These are phyloP conservation scores for Quercus engelmannii DNA, from an alignment of 306 rosid genomes.

Conservation along the genomic window DNA sequence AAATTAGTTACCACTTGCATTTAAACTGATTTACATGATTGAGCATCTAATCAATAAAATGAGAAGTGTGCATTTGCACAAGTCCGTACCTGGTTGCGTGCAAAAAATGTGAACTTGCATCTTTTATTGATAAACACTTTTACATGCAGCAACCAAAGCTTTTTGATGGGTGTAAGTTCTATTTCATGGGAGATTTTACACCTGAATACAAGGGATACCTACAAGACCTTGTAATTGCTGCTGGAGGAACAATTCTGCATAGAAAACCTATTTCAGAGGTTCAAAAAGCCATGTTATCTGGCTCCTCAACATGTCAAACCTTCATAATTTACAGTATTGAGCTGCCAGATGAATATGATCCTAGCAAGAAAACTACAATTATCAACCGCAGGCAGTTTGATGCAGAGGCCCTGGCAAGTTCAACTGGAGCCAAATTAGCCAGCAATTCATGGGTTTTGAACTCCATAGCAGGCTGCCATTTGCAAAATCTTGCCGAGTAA, in stretches of 20 bases:
- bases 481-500: slow-evolving; percentile 46
- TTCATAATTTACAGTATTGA: slow-evolving; percentile 71
- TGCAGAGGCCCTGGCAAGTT: slow-evolving; percentile 66
- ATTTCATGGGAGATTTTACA: slow-evolving; percentile 63
- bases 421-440: slow-evolving; percentile 59
- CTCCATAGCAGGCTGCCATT: slow-evolving; percentile 85
- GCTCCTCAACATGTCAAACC: slow-evolving; percentile 37
- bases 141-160: slow-evolving; percentile 75
- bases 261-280: slow-evolving; percentile 66
- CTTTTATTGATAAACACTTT: slow-evolving; percentile 15
- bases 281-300: slow-evolving; percentile 17
- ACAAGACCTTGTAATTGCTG: slow-evolving; percentile 76
- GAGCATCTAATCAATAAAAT: neutral
- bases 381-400: slow-evolving; percentile 37
- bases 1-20: neutral
- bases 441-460: slow-evolving; percentile 80
- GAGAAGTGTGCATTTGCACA: neutral
- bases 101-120: neutral
- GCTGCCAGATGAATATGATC: slow-evolving; percentile 50
- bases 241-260: slow-evolving; percentile 79
- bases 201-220: slow-evolving; percentile 76
- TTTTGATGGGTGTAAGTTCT: slow-evolving; percentile 70
- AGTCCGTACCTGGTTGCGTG: neutral
- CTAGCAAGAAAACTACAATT: slow-evolving; percentile 28
- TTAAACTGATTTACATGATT: too few relatives aligned